Evolutionary conservation across 1,139 yeast genomes (phyloP), one percentile per base, ranked within the genome.

Genomic region (Pneumocystis canis): DNA sequence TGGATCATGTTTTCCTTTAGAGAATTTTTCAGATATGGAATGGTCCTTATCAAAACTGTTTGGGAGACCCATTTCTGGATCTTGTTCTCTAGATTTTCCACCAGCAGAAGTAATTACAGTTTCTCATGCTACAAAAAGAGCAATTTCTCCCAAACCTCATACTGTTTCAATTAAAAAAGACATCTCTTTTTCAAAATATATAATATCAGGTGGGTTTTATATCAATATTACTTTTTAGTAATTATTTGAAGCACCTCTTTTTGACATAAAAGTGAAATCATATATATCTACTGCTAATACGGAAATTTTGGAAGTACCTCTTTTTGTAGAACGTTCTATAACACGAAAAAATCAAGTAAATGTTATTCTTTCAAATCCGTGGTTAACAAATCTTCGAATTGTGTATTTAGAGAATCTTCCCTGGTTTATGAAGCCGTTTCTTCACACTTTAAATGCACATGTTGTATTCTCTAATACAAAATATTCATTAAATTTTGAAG

Each of bases 371-470:
- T 76, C 78, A 28, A 94, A 92, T 71, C 88, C 90, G 0, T 75
- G 82, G 0, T 39, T 62, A 6, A 71, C 73, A 18, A 73, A 79
- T 0, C 80, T 83, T 0, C 73, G 74, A 3, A 77, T 89, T 62
- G 76, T 83, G 1, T 87, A 87, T 69, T 85, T 84, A 69, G 97
- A 92, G 72, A 80, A 89, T 0, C 77, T 89, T 41, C 99, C 99
- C 0, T 92, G 98, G 98, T 92, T 82, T 72, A 85, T 90, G 83
- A 82, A 94, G 68, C 75, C 89, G 2, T 92, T 87, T 70, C 74
- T 92, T 61, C 89, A 88, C 68, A 84, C 96, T 0, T 73, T 89
- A 65, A 60, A 60, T n/a, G 70, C 68, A 35, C 57, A 61, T 30
- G 18, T 56, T 16, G 32, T 28, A 25, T 20, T 58, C 5, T 20